Evolutionary conservation across 2,329 filamentous ascomycete genomes (phyloP).

Genomic region (Xylariomycetidae sp.): DNA sequence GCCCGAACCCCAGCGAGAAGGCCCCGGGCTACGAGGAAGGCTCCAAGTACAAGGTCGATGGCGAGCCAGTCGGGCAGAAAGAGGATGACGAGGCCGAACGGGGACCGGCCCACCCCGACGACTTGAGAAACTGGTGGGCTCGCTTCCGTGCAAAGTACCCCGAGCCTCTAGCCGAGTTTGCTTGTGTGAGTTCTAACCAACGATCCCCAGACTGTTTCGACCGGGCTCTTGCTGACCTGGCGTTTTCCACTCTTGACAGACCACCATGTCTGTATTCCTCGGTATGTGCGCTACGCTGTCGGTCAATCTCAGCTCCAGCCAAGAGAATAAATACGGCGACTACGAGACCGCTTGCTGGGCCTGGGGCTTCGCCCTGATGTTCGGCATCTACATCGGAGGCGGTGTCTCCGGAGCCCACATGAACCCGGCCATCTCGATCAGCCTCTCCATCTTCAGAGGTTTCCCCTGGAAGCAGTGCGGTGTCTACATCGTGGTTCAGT

Average conservation of each 20-base stretch:
- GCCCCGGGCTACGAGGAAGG: slow-evolving; percentile 7
- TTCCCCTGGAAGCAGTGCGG: slow-evolving; percentile 31
- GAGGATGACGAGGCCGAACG: slow-evolving; percentile 16
- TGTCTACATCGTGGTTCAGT: slow-evolving; percentile 26
- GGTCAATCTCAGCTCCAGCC: slow-evolving; percentile 21
- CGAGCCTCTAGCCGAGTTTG: slow-evolving; percentile 24
- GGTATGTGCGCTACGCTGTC: slow-evolving; percentile 21
- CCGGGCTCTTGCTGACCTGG: slow-evolving; percentile 1
- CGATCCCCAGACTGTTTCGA: not conserved
- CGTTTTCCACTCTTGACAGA: too few relatives aligned
- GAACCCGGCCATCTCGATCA: slow-evolving; percentile 33
- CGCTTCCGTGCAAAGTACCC: slow-evolving; percentile 23
- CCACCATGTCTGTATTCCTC: slow-evolving; percentile 21
- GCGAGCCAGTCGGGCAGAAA: slow-evolving; percentile 17
- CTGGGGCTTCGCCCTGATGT: slow-evolving; percentile 27
- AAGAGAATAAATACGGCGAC: slow-evolving; percentile 16
- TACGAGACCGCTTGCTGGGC: slow-evolving; percentile 26
- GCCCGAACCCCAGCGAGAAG: slow-evolving; percentile 6
- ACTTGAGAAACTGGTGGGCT: slow-evolving; percentile 24
- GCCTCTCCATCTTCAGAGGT: slow-evolving; percentile 29
- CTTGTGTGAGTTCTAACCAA: slow-evolving; percentile 12
- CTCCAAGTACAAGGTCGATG: slow-evolving; percentile 19
- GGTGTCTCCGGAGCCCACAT: slow-evolving; percentile 25
- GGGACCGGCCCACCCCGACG: slow-evolving; percentile 14
- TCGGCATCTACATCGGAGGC: slow-evolving; percentile 25